Percentiles rank a stretch among this genome's conserved stretches.
phyloP scores from a whole-genome alignment of 345 rosid species.

The Capsella bursapastoris region DNA sequence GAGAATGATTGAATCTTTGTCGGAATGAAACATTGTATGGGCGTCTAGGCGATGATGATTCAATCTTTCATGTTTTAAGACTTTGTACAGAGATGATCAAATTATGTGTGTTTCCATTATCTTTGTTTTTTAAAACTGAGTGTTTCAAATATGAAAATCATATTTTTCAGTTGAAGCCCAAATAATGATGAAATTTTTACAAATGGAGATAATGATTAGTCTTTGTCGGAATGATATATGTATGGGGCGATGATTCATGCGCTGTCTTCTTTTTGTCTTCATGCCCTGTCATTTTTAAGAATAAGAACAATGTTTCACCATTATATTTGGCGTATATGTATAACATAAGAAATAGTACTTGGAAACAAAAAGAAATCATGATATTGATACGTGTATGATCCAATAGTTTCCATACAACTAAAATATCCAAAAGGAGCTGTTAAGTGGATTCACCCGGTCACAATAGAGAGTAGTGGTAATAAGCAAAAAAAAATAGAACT shows the following conservation, averaged over 20 bases:
- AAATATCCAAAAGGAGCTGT: conserved; percentile 22
- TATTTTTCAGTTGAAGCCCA: conserved; percentile 10
- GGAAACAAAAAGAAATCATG: neutral
- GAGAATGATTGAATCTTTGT: conserved; percentile 22
- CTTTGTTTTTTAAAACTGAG: neutral
- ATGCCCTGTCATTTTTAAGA: conserved; percentile 9
- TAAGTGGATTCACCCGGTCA: conserved; percentile 40
- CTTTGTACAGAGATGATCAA: conserved; percentile 9
- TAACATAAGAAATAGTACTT: neutral
- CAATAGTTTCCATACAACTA: conserved; percentile 39
- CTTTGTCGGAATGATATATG: conserved; percentile 33
- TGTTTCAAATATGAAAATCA: too few relatives aligned
- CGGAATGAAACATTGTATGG: conserved; percentile 31
- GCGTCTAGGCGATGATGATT: neutral
- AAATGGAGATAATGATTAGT: conserved; percentile 23
- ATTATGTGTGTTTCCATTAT: conserved; percentile 6
- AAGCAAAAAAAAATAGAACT: conserved; percentile 36
- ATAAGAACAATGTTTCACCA: neutral
- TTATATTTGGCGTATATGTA: neutral
- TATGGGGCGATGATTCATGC: conserved; percentile 28
- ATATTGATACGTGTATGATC: conserved; percentile 35
- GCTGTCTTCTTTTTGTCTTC: conserved; percentile 41
- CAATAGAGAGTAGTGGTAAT: conserved; percentile 9
- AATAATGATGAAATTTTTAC: neutral
- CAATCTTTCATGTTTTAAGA: neutral